These are phyloP conservation scores for Salvia miltiorrhiza DNA, from an alignment of 257 asterid species.

Conservation along the genomic window DNA sequence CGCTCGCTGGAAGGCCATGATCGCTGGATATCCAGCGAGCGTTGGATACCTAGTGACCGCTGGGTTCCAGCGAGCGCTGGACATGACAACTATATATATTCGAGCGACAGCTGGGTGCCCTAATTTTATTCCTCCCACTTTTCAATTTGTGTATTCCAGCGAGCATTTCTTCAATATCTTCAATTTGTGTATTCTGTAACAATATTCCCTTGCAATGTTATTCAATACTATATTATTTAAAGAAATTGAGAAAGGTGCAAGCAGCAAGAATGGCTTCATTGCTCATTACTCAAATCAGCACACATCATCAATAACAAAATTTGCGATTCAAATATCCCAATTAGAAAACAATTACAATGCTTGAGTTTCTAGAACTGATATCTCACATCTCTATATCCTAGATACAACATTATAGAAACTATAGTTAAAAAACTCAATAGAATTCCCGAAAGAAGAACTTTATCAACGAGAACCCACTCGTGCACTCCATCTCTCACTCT, in stretches of 20 bases:
- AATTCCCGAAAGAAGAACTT: conserved; percentile 56
- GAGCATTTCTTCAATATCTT: background rate
- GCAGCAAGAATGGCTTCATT: no score
- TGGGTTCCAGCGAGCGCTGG: no score
- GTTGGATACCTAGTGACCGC: no score
- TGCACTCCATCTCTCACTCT: conserved; percentile 8
- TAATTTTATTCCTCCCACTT: no score
- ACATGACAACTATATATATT: no score
- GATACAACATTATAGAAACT: conserved; percentile 40
- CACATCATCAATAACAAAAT: conserved; percentile 5
- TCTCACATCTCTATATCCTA: conserved; percentile 32
- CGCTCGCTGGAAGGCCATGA: no score
- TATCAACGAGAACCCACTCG: conserved; percentile 48
- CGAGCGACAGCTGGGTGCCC: no score
- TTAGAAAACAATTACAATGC: conserved; percentile 19
- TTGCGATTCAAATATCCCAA: background rate
- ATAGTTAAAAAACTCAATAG: conserved; percentile 54
- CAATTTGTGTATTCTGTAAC: conserved; percentile 18
- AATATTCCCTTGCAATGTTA: conserved; percentile 13
- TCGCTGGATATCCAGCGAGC: no score
- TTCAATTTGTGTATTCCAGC: no score
- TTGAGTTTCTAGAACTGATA: background rate
- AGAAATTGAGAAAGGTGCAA: conserved; percentile 21
- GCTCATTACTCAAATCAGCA: background rate
- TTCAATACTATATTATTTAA: conserved; percentile 31